phyloP scores from a whole-genome alignment of 495 filamentous ascomycete species.

The Bombardia bombarda region DNA sequence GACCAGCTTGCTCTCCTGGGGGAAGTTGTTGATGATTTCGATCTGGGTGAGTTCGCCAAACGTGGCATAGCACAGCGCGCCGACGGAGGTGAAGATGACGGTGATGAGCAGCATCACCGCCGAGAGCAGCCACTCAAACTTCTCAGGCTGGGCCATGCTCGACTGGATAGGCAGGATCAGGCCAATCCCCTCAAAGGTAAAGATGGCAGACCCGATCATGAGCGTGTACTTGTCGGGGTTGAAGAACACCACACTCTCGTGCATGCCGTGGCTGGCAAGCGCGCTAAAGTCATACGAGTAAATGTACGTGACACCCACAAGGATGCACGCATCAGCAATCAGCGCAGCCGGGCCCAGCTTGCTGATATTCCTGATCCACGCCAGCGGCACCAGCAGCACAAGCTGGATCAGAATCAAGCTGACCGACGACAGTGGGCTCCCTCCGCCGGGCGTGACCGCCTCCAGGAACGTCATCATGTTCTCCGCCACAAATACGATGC shows the following conservation, averaged over 20 bases:
- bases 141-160: constrained; percentile 51
- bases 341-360: constrained; percentile 53
- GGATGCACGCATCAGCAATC: constrained; percentile 54
- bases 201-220: constrained; percentile 56
- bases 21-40: constrained; percentile 59
- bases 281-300: constrained; percentile 52
- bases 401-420: constrained; percentile 50
- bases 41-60: constrained; percentile 51
- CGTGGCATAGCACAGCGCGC: constrained; percentile 56
- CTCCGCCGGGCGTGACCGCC: constrained; percentile 35
- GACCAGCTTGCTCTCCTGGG: constrained; percentile 52
- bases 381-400: constrained; percentile 46
- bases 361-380: constrained; percentile 57
- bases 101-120: constrained; percentile 57
- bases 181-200: constrained; percentile 62
- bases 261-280: constrained; percentile 37
- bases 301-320: constrained; percentile 56
- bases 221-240: constrained; percentile 54
- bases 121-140: constrained; percentile 50
- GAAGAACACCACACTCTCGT: constrained; percentile 47
- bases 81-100: constrained; percentile 53
- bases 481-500: constrained; percentile 59
- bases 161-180: constrained; percentile 58
- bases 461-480: constrained; percentile 51
- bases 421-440: constrained; percentile 32